Conservation (phyloP, 2,329 filamentous ascomycete species). For the Lachnellula subtilissima region DNA sequence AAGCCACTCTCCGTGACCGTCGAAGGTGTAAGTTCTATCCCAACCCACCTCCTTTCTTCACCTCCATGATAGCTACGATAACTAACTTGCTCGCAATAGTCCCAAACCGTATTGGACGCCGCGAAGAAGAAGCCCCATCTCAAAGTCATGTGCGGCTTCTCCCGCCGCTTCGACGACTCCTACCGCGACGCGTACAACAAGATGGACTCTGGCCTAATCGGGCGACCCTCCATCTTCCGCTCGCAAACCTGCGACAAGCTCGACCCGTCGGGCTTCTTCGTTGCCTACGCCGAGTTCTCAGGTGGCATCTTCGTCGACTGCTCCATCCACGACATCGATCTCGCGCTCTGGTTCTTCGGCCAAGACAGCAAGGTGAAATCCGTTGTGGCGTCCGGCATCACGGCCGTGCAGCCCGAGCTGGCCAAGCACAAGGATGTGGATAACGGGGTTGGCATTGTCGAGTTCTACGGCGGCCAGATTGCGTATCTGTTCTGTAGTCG, state of each 20-base stretch:
- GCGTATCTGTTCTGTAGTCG: conserved; percentile 59
- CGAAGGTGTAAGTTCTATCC: conserved; percentile 45
- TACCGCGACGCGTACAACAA: conserved; percentile 56
- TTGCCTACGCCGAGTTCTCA: conserved; percentile 59
- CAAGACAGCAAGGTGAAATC: conserved; percentile 49
- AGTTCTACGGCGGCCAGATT: conserved; percentile 60
- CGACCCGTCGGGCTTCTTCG: conserved; percentile 62
- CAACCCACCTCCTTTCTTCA: neutral
- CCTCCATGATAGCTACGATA: no score
- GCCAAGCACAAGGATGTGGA: conserved; percentile 55
- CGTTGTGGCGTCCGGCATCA: conserved; percentile 52
- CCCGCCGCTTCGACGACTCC: conserved; percentile 60
- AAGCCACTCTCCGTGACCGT: conserved; percentile 55
- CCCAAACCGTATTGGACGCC: conserved; percentile 54
- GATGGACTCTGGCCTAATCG: conserved; percentile 51
- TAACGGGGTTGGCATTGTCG: conserved; percentile 59
- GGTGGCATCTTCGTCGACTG: conserved; percentile 70
- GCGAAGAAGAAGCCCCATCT: conserved; percentile 51
- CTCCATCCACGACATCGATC: conserved; percentile 66
- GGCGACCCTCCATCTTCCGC: conserved; percentile 55
- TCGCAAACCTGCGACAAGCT: conserved; percentile 64
- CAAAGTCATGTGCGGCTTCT: conserved; percentile 65
- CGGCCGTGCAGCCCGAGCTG: conserved; percentile 54
- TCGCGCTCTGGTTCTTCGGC: conserved; percentile 60
- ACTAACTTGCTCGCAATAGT: conserved; percentile 36